A percentile compares a stretch with the other conserved stretches of the same genome.
phyloP scores from a whole-genome alignment of 2,329 filamentous ascomycete genomes.

The Periconia sp. region DNA sequence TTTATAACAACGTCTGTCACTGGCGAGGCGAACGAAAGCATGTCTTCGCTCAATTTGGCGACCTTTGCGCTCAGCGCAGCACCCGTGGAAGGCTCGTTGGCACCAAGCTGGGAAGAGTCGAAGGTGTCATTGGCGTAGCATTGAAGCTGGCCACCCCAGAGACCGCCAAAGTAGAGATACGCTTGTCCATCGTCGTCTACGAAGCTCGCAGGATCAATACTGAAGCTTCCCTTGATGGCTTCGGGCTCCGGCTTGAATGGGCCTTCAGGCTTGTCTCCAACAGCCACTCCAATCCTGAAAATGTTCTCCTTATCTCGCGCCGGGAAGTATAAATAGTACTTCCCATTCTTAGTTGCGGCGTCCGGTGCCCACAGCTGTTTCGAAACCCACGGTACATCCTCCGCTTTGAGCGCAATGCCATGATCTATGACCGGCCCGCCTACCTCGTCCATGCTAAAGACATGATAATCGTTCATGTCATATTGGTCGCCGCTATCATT shows the following conservation, averaged over 20 bases:
- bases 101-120: conserved; percentile 46
- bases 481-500: conserved; percentile 89
- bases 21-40: conserved; percentile 64
- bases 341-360: conserved; percentile 70
- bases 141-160: conserved; percentile 83
- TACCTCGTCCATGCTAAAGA: conserved; percentile 68
- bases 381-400: conserved; percentile 75
- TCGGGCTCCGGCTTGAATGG: conserved; percentile 71
- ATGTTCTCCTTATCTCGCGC: conserved; percentile 72
- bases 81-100: conserved; percentile 43
- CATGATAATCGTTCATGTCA: conserved; percentile 85
- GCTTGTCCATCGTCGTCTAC: conserved; percentile 71
- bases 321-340: conserved; percentile 80
- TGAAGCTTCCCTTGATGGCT: conserved; percentile 72
- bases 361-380: conserved; percentile 85
- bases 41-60: conserved; percentile 67
- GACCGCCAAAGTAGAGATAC: conserved; percentile 77
- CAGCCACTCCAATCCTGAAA: conserved; percentile 78
- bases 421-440: conserved; percentile 71
- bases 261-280: conserved; percentile 67
- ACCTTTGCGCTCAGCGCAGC: conserved; percentile 70
- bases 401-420: conserved; percentile 68
- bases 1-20: conserved; percentile 69
- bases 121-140: conserved; percentile 71
- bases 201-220: conserved; percentile 77